phyloP scores from a whole-genome alignment of 805 yeast genomes.

The Teunomyces lycoperdinae region DNA sequence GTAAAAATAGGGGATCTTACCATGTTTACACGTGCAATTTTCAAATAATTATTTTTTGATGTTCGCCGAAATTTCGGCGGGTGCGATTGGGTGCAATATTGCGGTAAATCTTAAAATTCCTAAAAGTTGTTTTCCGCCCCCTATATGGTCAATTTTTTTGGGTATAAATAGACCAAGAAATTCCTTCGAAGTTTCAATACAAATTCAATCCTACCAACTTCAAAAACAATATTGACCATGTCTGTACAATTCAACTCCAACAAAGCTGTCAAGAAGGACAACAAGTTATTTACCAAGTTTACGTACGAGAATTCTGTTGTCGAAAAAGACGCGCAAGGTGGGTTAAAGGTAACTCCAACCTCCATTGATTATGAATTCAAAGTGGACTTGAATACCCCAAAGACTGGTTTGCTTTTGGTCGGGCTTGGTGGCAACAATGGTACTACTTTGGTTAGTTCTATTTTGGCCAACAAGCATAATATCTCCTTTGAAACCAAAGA shows the following conservation, averaged over 20 bases:
- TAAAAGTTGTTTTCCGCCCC: background rate
- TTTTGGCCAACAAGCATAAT: conserved; percentile 79
- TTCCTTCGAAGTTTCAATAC: background rate
- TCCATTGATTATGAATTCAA: conserved; percentile 78
- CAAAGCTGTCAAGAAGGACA: conserved; percentile 48
- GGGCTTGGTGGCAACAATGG: conserved; percentile 98
- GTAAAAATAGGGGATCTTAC: background rate
- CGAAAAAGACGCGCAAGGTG: conserved; percentile 51
- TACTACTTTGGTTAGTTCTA: conserved; percentile 81
- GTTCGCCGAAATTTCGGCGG: conserved; percentile 31
- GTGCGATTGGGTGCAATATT: background rate
- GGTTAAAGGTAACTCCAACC: conserved; percentile 66
- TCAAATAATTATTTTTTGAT: background rate
- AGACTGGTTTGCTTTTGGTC: conserved; percentile 83
- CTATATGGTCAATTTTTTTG: background rate
- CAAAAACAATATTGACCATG: conserved; percentile 13
- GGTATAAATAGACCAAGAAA: conserved; percentile 12
- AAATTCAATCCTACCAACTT: background rate
- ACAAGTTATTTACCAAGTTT: conserved; percentile 58
- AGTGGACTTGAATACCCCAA: conserved; percentile 77
- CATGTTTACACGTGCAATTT: background rate
- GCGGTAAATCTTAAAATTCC: background rate
- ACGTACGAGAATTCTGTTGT: conserved; percentile 77
- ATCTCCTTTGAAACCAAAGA: conserved; percentile 78
- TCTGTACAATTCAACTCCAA: conserved; percentile 53